Evolutionary conservation across 768 basidiomycete species (phyloP).

Genomic region (Lentinula sp.): DNA sequence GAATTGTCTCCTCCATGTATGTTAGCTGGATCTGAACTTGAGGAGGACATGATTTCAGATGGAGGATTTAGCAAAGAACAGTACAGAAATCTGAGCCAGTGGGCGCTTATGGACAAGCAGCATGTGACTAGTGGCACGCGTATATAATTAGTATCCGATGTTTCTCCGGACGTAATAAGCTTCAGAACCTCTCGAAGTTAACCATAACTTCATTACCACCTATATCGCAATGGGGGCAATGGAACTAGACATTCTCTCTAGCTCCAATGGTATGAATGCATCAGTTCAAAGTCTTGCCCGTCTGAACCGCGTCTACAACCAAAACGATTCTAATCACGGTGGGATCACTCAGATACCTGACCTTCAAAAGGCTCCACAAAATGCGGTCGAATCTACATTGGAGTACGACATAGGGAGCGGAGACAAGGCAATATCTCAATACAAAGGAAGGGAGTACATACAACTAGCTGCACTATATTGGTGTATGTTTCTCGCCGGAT

Average conservation of each 20-base stretch:
- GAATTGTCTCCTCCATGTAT: slow-evolving; percentile 41
- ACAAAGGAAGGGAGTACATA: slow-evolving; percentile 16
- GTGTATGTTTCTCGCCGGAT: slow-evolving; percentile 58
- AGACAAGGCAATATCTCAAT: neutral
- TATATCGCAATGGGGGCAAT: neutral
- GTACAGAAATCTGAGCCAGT: neutral
- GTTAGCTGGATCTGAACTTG: slow-evolving; percentile 39
- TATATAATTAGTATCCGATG: neutral
- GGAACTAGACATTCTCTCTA: neutral
- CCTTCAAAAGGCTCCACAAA: too few relatives aligned
- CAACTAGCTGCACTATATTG: slow-evolving; percentile 54
- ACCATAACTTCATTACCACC: neutral
- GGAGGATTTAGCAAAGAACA: too few relatives aligned
- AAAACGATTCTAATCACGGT: neutral
- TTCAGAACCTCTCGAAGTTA: too few relatives aligned
- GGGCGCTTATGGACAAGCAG: neutral
- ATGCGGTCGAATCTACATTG: too few relatives aligned
- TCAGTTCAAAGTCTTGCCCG: neutral
- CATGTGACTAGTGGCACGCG: too few relatives aligned
- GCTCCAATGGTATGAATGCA: neutral
- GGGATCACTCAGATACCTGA: neutral
- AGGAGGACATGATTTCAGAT: slow-evolving; percentile 6
- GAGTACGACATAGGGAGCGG: neutral
- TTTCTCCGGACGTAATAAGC: neutral
- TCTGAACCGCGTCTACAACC: neutral